Evolutionary conservation across 192 early-diverging fungal species (phyloP).

Genomic region (Dissophora ornata): DNA sequence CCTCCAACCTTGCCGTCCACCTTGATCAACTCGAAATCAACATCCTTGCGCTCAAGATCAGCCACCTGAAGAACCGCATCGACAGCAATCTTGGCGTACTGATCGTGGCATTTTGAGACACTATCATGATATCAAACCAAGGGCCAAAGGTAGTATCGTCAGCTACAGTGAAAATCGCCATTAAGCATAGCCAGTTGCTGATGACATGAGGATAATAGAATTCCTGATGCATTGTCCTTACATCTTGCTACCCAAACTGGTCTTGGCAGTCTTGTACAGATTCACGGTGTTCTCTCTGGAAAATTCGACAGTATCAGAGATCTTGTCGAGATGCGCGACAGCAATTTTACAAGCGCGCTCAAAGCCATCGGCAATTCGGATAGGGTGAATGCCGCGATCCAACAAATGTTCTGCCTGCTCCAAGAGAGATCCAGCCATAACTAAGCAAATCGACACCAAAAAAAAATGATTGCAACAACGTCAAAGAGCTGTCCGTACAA

Average conservation of each 20-base stretch:
- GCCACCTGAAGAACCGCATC: constrained; percentile 98
- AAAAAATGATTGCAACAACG: no score
- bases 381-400: constrained; percentile 98
- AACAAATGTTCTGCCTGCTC: constrained; percentile 97
- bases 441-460: constrained; percentile 49
- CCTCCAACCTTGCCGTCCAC: constrained; percentile 99
- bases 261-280: constrained; percentile 95
- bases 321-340: constrained; percentile 89
- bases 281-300: constrained; percentile 83
- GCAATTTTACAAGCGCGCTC: constrained; percentile 96
- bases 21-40: constrained; percentile 99
- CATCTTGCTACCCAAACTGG: constrained; percentile 98
- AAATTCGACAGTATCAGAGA: constrained; percentile 93
- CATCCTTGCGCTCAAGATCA: constrained; percentile 98
- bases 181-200: no score
- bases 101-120: constrained; percentile 98
- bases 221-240: constrained; percentile 49
- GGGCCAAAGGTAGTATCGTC: no score
- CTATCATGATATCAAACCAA: constrained; percentile 47
- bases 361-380: constrained; percentile 99
- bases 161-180: background rate
- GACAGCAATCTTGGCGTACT: constrained; percentile 98
- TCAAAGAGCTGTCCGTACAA: no score
- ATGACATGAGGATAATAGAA: no score
- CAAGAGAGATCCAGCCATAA: constrained; percentile 96